Evolutionary conservation across 768 basidiomycete genomes (phyloP).

Genomic region (Lentinula edodes): DNA sequence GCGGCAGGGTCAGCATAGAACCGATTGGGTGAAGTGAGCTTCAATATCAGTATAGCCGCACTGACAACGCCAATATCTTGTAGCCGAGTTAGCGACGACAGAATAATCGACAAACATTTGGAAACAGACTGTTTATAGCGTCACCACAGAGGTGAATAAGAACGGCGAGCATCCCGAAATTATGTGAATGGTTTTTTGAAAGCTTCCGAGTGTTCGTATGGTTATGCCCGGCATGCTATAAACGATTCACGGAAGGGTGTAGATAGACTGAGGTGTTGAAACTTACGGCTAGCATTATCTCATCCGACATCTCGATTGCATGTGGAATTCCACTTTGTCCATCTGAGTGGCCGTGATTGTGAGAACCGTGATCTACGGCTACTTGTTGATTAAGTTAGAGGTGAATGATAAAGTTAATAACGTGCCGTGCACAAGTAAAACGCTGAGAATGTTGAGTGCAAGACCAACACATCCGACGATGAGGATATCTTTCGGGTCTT

Average conservation of each 20-base stretch:
- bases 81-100: neutral
- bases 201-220: conserved; percentile 36
- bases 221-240: conserved; percentile 44
- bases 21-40: conserved; percentile 34
- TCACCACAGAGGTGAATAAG: conserved; percentile 48
- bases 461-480: conserved; percentile 45
- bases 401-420: neutral
- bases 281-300: neutral
- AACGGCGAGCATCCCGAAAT: conserved; percentile 43
- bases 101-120: neutral
- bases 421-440: conserved; percentile 38
- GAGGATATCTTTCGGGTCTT: conserved; percentile 14
- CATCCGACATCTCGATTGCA: conserved; percentile 4
- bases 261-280: neutral
- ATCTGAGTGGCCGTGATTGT: conserved; percentile 33
- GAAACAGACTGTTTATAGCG: conserved; percentile 43
- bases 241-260: neutral
- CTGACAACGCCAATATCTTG: conserved; percentile 52
- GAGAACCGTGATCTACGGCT: conserved; percentile 27
- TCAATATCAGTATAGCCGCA: conserved; percentile 45
- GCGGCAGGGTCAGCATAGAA: conserved; percentile 53
- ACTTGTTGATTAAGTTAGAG: no score
- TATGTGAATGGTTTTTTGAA: conserved; percentile 13
- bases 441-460: conserved; percentile 41
- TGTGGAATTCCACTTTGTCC: conserved; percentile 7